These are phyloP conservation scores for Tolypocladium endophyticum DNA, from an alignment of 2,329 filamentous ascomycete genomes.

Conservation along the genomic window DNA sequence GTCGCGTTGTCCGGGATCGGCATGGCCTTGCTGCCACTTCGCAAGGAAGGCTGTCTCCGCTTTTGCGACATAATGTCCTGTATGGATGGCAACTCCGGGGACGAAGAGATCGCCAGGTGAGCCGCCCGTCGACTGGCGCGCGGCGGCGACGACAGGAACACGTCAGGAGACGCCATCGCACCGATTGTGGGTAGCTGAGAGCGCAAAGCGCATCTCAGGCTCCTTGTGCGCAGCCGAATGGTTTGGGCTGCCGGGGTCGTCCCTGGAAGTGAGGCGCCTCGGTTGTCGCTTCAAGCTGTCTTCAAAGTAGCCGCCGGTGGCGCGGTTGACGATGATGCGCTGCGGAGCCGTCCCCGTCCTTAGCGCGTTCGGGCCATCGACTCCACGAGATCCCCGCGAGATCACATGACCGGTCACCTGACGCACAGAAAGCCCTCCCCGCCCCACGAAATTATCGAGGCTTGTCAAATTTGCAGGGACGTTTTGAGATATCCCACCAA, in stretches of 20 bases:
- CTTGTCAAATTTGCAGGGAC: slow-evolving; percentile 22
- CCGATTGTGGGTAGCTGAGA: slow-evolving; percentile 17
- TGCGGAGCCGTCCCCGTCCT: background rate
- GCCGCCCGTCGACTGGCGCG: slow-evolving; percentile 20
- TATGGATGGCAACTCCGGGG: slow-evolving; percentile 44
- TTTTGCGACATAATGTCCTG: slow-evolving; percentile 33
- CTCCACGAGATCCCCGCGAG: slow-evolving; percentile 18
- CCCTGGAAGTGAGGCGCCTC: background rate
- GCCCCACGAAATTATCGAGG: slow-evolving; percentile 24
- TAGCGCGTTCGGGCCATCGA: background rate
- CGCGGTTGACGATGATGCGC: background rate
- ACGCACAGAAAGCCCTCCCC: slow-evolving; percentile 23
- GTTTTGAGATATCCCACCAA: slow-evolving; percentile 18
- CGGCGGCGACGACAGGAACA: slow-evolving; percentile 18
- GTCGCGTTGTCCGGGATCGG: slow-evolving; percentile 25
- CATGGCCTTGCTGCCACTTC: slow-evolving; percentile 24
- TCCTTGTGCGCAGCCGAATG: slow-evolving; percentile 18
- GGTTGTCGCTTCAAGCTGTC: background rate
- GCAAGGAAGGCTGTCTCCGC: slow-evolving; percentile 18
- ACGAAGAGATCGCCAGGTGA: slow-evolving; percentile 30
- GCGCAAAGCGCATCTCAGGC: slow-evolving; percentile 37
- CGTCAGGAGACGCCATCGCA: slow-evolving; percentile 22
- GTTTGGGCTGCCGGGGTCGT: slow-evolving; percentile 3
- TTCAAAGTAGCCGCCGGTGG: background rate
- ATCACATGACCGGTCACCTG: slow-evolving; percentile 24